phyloP scores from a whole-genome alignment of 352 stramenopile genomes.

The Blastocystis sp. region DNA sequence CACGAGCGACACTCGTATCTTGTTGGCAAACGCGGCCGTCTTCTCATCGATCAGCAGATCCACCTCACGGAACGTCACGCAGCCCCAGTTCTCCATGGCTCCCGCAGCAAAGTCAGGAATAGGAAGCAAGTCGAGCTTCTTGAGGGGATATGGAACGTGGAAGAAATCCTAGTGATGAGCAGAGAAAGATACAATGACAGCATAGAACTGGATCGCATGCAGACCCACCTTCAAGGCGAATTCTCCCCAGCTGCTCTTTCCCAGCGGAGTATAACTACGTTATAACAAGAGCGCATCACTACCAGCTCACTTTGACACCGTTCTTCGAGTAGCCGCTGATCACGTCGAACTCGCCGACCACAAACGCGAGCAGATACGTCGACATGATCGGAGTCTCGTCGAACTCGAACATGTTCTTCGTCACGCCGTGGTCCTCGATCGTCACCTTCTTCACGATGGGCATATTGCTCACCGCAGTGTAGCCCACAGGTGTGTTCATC shows the following conservation, averaged over 20 bases:
- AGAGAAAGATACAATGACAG: background rate
- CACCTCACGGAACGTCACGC: slow-evolving; percentile 89
- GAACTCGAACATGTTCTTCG: slow-evolving; percentile 62
- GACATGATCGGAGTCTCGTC: slow-evolving; percentile 86
- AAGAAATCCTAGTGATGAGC: slow-evolving; percentile 71
- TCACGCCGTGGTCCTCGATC: slow-evolving; percentile 61
- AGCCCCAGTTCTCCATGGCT: slow-evolving; percentile 87
- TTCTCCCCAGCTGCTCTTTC: slow-evolving; percentile 76
- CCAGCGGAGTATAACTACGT: slow-evolving; percentile 85
- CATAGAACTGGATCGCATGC: slow-evolving; percentile 73
- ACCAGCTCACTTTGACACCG: slow-evolving; percentile 72
- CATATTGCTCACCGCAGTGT: slow-evolving; percentile 90
- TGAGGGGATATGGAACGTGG: slow-evolving; percentile 83
- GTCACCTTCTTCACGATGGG: slow-evolving; percentile 77
- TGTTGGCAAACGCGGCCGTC: slow-evolving; percentile 71
- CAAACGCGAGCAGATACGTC: slow-evolving; percentile 90
- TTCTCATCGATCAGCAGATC: slow-evolving; percentile 75
- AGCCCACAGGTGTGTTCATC: slow-evolving; percentile 77
- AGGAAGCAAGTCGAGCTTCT: slow-evolving; percentile 95
- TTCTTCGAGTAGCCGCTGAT: slow-evolving; percentile 78
- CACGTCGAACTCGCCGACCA: slow-evolving; percentile 89
- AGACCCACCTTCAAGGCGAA: slow-evolving; percentile 81
- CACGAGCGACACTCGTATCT: slow-evolving; percentile 80
- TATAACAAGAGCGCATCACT: background rate
- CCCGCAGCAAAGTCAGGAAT: slow-evolving; percentile 90